phyloP scores from a whole-genome alignment of 2,329 filamentous ascomycete species.

The Plectosphaerella cucumerina region DNA sequence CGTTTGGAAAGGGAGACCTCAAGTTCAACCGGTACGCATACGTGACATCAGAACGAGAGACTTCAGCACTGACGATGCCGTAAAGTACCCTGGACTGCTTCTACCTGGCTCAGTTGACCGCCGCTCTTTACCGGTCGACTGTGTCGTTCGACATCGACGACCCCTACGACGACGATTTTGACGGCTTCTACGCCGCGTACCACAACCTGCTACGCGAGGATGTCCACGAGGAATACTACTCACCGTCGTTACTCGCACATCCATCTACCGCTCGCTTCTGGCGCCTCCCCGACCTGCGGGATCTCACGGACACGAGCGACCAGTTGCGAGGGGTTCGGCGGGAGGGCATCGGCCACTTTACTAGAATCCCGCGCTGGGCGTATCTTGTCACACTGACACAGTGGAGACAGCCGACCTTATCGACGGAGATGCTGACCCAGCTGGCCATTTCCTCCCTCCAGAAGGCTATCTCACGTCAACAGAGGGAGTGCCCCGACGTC shows the following conservation, averaged over 20 bases:
- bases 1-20: constrained; percentile 5
- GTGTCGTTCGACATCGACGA: constrained; percentile 3
- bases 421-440: background rate
- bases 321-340: constrained; percentile 2
- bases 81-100: constrained; percentile 11
- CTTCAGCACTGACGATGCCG: constrained; percentile 1
- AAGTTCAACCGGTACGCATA: constrained; percentile 7
- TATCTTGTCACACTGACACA: constrained; percentile 2
- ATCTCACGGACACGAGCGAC: constrained; percentile 7
- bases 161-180: constrained; percentile 1
- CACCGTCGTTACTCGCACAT: constrained; percentile 16
- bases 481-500: background rate
- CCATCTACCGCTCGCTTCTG: constrained; percentile 7
- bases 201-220: background rate
- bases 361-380: constrained; percentile 7
- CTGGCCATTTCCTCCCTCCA: constrained; percentile 3
- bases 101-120: constrained; percentile 10
- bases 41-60: background rate
- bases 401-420: background rate
- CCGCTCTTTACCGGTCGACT: constrained; percentile 7
- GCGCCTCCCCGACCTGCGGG: constrained; percentile 9
- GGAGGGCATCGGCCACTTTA: constrained; percentile 3
- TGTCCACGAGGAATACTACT: constrained; percentile 3
- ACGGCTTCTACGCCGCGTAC: constrained; percentile 7
- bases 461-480: constrained; percentile 4